Base-by-base conservation (phyloP, 169 alveolate genomes). In the Toxoplasma gondii region DNA sequence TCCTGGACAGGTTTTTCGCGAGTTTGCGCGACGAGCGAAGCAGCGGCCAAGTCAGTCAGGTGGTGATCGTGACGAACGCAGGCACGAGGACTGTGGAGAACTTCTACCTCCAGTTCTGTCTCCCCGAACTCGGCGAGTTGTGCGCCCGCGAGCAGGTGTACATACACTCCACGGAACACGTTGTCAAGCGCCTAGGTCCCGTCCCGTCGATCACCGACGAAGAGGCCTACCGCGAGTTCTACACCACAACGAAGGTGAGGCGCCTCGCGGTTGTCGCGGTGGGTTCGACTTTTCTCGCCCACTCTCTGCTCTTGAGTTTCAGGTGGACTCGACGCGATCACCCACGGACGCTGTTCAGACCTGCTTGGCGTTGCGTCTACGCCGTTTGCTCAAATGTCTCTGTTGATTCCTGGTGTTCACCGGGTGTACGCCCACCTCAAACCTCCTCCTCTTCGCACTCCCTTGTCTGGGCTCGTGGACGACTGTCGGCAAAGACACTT, bases 41-140 rank as follows among this genome's bases (percentile, higher is more conserved):
- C 27, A 91, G 86, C 43, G 74, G n/a, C 74, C 9, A 67, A 1
- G 70, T 64, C 69, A 88, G 87, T 16, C 93, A 88, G 58, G 93
- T 95, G 58, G 95, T 93, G 29, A 95, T 95, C 44, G 95, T 95
- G n/a, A 95, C 97, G 12, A 95, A 95, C 64, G 97, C 97, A 31
- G 97, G 97, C 34, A 36, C 93, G 41, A 53, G 96, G 78, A 95
- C 97, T 7, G 97, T 95, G 24, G 96, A 95, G 54, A 74, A 93
- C 31, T 95, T 95, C 90, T 95, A 95, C 70, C 91, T 95, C 67
- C 87, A 91, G 64, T 58, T 92, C 54, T 93, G 96, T 78, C 95
- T 95, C 54, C 97, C 97, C 9, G 94, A 95, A 78, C 90, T 95
- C n/a, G 83, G 90, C 80, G 97, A 95, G n/a, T 84, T 95, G 24